Base-by-base conservation (phyloP, 495 filamentous ascomycete species). In the Staphylotrichum longicolle region DNA sequence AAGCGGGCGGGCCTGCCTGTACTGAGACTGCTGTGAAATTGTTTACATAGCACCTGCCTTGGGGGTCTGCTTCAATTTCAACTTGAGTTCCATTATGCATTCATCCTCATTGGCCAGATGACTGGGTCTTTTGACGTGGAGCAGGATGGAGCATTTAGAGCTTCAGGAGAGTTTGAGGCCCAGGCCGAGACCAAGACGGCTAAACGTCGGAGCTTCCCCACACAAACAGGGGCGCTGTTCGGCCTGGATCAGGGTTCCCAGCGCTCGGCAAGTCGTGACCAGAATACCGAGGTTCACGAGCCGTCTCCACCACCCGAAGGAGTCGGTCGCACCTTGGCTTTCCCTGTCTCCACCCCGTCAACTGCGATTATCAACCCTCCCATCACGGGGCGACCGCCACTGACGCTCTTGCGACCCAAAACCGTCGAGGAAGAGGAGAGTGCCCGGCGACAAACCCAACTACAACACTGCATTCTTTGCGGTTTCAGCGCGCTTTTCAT, bases 201-300 rank as follows among this genome's bases (percentile, higher is more conserved):
- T 53, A 32, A 54, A 47, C 50, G 34, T 39, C 50, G 50, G 58
- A 10, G 35, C n/a, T 51, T 49, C 57, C 57, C 57, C 56, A 47
- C 55, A 49, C 7, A 30, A 8, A 9, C 15, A n/a, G 30, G n/a
- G 40, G 9, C 20, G 45, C 34, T 14, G 45, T 5, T 5, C 6
- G 4, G 20, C 46, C 20, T 48, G 46, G 46, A 48, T 37, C 12
- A 45, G 58, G 58, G 3, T 54, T 4, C 39, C 61, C 57, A 40
- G 51, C 30, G 52, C 57, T 65, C 63, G 63, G 63, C 63, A 65
- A 54, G 54, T 45, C 8, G 48, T n/a, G 42, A 45, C 10, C 15
- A 58, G 44, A 60, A 60, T 60, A 61, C 64, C 64, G 64, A 66
- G 64, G 64, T 63, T 66, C 57, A 61, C 61, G 52, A 63, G 64